Evolutionary conservation across 2,329 filamentous ascomycete species (phyloP), one percentile per base, ranked within the genome.

Genomic region (Aspergillus neoniger): DNA sequence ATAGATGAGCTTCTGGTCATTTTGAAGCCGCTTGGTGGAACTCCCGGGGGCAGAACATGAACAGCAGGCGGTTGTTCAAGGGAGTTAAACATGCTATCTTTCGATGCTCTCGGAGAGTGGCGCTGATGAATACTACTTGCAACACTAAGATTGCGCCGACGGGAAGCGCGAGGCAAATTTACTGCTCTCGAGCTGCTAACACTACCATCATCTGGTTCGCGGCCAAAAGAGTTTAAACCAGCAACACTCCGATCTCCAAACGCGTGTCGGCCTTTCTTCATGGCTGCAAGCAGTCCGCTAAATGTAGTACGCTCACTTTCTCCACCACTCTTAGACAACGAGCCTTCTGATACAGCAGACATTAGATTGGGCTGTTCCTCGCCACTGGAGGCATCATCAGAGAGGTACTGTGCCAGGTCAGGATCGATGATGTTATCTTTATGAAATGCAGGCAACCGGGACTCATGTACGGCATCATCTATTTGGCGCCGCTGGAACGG

Each of bases 371-470:
- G 89, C 68, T 96, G 91, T 66, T 99, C 93, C 69, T 96, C 93
- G 39, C 91, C 94, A 69, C 92, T 97, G 1, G 93, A 96, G 51
- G 91, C 92, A 67, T 91, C 88, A 73, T 99, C 95, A 6, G 95
- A 99, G 83, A 99, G 90, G 77, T 96, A 99, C 36, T 92, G 91
- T 5, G 93, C 94, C 57, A 99, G 81, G 70, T 99, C 95, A 1
- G 95, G 95, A 72, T 99, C 95, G 67, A 99, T 98, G 67, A 99
- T 96, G 72, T 95, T 98, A 79, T 99, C 95, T 71, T 95, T 92
- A 74, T 99, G 95, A 69, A 99, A 98, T n/a, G 92, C 92, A 15
- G 93, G 89, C 38, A 96, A 83, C 44, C 87, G 86, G 7, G 86
- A 80, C 64, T 88, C 89, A 64, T 84, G 86, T 4, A 83, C 80